phyloP scores from a whole-genome alignment of 441 rosid species.

The Manihot esculenta region DNA sequence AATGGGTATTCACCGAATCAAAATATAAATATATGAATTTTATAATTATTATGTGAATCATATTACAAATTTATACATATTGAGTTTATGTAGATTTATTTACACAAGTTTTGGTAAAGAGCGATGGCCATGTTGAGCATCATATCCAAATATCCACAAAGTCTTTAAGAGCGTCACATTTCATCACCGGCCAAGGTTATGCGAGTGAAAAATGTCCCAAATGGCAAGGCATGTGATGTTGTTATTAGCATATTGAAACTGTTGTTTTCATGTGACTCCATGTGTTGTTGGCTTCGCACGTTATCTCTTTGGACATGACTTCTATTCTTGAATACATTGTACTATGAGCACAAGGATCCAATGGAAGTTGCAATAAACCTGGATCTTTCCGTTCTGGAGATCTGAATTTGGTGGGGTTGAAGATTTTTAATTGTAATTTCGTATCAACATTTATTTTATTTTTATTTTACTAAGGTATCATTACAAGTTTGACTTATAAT shows the following conservation, averaged over 20 bases:
- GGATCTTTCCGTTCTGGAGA: neutral
- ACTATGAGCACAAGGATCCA: constrained; percentile 1
- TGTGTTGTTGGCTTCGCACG: neutral
- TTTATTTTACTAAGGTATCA: no score
- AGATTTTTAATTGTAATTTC: no score
- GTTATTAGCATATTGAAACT: neutral
- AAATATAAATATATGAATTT: no score
- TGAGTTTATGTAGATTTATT: no score
- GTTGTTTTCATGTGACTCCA: neutral
- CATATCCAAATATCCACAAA: no score
- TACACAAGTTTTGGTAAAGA: no score
- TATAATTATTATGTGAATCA: no score
- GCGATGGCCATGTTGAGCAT: no score
- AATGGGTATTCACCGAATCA: no score
- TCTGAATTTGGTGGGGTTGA: neutral
- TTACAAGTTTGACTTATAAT: no score
- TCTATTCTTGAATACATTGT: neutral
- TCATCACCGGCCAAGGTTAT: neutral
- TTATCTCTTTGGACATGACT: neutral
- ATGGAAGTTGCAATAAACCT: neutral
- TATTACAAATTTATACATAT: no score
- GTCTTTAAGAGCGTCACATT: neutral
- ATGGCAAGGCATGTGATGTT: neutral
- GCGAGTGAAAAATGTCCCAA: neutral
- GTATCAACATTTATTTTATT: no score